phyloP scores from a whole-genome alignment of 2,329 filamentous ascomycete genomes.

The Pseudogymnoascus pannorum region DNA sequence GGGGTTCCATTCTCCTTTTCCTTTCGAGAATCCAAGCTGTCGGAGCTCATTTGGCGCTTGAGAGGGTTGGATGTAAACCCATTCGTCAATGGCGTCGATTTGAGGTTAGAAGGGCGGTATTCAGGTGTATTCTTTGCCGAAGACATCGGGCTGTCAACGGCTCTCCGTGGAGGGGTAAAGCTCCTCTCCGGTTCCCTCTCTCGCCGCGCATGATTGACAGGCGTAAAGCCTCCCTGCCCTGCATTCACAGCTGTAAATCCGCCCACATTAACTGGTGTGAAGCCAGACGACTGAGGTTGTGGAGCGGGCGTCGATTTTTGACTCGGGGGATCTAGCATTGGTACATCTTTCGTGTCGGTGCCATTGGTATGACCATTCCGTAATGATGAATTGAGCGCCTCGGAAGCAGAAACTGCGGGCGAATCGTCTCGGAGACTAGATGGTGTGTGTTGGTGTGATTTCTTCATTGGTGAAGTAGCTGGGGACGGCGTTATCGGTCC shows the following conservation, averaged over 20 bases:
- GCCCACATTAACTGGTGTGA: slow-evolving; percentile 38
- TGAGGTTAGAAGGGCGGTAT: slow-evolving; percentile 47
- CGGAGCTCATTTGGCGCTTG: slow-evolving; percentile 69
- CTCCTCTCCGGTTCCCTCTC: slow-evolving; percentile 45
- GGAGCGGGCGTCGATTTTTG: slow-evolving; percentile 24
- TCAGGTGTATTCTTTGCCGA: slow-evolving; percentile 61
- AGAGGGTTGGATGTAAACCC: slow-evolving; percentile 47
- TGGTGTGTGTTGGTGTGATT: slow-evolving; percentile 52
- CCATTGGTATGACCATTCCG: slow-evolving; percentile 33
- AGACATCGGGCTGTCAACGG: slow-evolving; percentile 55
- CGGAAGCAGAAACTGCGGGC: slow-evolving; percentile 53
- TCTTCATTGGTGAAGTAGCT: slow-evolving; percentile 65
- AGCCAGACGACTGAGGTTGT: slow-evolving; percentile 26
- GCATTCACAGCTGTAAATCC: slow-evolving; percentile 62
- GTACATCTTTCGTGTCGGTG: slow-evolving; percentile 29
- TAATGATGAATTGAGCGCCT: slow-evolving; percentile 46
- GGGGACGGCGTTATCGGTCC: slow-evolving; percentile 80
- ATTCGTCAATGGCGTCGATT: slow-evolving; percentile 45
- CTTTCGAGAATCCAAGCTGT: slow-evolving; percentile 33
- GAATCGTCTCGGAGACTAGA: slow-evolving; percentile 56
- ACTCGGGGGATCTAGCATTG: slow-evolving; percentile 25
- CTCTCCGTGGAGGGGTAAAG: slow-evolving; percentile 42
- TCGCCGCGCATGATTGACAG: slow-evolving; percentile 42
- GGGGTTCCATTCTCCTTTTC: slow-evolving; percentile 25
- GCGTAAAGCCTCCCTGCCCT: slow-evolving; percentile 45